Conservation (phyloP, 192 early-diverging fungal genomes). For the Coemansia sp. region DNA sequence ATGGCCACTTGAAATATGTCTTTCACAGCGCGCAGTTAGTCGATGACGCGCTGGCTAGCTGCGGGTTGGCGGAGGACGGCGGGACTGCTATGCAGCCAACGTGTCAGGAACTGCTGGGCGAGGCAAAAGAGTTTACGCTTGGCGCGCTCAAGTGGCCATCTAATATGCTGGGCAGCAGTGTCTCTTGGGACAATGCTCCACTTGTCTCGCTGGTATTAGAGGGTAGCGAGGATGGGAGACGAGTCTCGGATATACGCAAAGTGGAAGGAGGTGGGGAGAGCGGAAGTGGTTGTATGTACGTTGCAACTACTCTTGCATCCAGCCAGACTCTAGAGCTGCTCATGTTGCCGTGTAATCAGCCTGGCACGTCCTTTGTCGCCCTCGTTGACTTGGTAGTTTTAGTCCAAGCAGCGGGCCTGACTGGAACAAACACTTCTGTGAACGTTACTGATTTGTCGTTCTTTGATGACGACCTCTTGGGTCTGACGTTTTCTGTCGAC, state of each 20-base stretch:
- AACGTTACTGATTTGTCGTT: conserved; percentile 29
- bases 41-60: conserved; percentile 1
- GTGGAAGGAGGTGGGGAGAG: neutral
- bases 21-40: conserved; percentile 20
- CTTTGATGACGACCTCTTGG: conserved; percentile 38
- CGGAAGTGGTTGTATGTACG: neutral
- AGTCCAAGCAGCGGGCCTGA: neutral
- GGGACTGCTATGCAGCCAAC: conserved; percentile 3
- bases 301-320: neutral
- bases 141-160: conserved; percentile 43
- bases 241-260: conserved; percentile 2
- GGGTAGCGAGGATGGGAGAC: neutral
- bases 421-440: neutral
- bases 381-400: conserved; percentile 4
- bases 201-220: neutral
- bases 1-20: conserved; percentile 19
- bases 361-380: neutral
- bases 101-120: conserved; percentile 8
- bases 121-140: conserved; percentile 16
- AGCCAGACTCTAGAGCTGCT: neutral
- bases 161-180: conserved; percentile 27
- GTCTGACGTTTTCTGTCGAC: conserved; percentile 33
- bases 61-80: neutral
- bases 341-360: neutral
- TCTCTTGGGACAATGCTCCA: conserved; percentile 20